Evolutionary conservation across 768 basidiomycete genomes (phyloP), one percentile per base, ranked within the genome.

Genomic region (Lactarius tabidus): DNA sequence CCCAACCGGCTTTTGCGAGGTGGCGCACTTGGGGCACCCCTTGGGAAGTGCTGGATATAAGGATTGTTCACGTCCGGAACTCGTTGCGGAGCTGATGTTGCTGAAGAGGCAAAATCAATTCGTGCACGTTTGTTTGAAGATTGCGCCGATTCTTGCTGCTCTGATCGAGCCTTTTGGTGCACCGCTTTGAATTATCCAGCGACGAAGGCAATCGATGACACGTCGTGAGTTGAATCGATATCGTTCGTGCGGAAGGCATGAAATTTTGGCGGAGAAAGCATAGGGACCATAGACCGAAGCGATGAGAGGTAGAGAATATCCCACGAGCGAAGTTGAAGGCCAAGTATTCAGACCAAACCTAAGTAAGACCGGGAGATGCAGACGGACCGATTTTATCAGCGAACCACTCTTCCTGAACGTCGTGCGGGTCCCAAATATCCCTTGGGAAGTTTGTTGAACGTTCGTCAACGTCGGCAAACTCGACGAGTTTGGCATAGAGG

Each of bases 401-500:
- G 70, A 83, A 88, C 87, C 93, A 96, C 41, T 85, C 87, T 1
- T 83, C 78, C 35, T 74, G 73, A 2, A 90, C 77, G 45, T 83
- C 82, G 41, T 82, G 75, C 17, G 92, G 87, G 71, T 90, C 83
- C 89, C 96, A 98, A 1, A 91, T 76, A 9, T 80, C 78, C 20
- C 78, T 63, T 10, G 91, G 88, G 71, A 95, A 95, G 68, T 93
- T 91, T 2, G 89, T 90, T n/a, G 85, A 79, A 18, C 88, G 84
- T 74, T 98, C 96, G 71, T 96, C 88, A 18, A 95, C 89, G 64
- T 90, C 89, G 18, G 97, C 87, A 73, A 95, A 97, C 72, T 97
- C 93, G 67, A 99, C 95, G 2, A 99, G 85, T 71, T 94, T 94
- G 15, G 91, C 81, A 75, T 96, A 97, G n/a, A 98, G 84, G 72